Conservation (phyloP, 495 filamentous ascomycete genomes). For the Neurospora sp. region DNA sequence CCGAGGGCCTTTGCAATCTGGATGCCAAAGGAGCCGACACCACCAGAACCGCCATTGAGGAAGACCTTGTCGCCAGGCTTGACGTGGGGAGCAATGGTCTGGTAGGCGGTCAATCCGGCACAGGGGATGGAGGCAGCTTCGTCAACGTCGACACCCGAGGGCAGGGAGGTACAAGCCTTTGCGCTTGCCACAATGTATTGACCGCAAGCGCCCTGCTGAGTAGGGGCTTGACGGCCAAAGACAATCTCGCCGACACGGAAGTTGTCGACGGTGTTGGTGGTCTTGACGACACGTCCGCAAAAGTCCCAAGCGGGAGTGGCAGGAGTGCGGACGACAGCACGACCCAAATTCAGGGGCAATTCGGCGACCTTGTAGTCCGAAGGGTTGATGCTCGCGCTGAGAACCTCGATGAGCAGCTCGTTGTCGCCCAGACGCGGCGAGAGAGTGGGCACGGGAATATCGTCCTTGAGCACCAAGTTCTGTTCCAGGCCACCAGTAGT, state of each 20-base stretch:
- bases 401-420: constrained; percentile 45
- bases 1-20: constrained; percentile 58
- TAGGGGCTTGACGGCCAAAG: constrained; percentile 38
- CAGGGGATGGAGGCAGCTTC: constrained; percentile 44
- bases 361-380: constrained; percentile 62
- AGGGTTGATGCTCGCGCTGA: constrained; percentile 51
- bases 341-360: constrained; percentile 27
- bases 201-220: constrained; percentile 40
- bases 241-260: constrained; percentile 45
- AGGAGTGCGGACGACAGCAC: constrained; percentile 29
- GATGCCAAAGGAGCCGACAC: constrained; percentile 50
- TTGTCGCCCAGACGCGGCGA: constrained; percentile 28
- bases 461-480: constrained; percentile 41
- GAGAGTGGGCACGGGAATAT: constrained; percentile 29
- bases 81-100: constrained; percentile 46
- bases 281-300: constrained; percentile 44
- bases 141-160: constrained; percentile 39
- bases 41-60: constrained; percentile 59
- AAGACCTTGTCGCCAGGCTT: constrained; percentile 47
- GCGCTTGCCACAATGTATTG: constrained; percentile 38
- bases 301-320: constrained; percentile 56
- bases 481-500: constrained; percentile 43
- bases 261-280: constrained; percentile 20
- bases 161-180: constrained; percentile 27
- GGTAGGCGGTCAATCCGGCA: constrained; percentile 49